Evolutionary conservation across 306 rosid species (phyloP).

Genomic region (Inga oerstediana): DNA sequence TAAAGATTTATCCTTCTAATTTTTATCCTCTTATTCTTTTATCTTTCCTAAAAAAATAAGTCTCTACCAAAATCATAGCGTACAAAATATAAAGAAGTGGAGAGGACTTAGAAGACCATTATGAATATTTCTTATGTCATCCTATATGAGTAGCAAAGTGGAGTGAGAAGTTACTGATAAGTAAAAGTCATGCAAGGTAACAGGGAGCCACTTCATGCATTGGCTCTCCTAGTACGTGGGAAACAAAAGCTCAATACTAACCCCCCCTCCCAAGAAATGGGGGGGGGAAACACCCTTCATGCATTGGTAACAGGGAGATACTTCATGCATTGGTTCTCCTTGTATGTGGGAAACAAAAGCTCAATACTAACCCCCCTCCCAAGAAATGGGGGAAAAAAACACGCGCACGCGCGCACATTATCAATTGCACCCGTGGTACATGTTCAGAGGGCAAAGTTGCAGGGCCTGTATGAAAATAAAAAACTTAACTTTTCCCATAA

Average conservation of each 20-base stretch:
- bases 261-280: background rate
- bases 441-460: background rate
- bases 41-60: too few species aligned
- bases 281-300: background rate
- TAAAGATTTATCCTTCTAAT: too few species aligned
- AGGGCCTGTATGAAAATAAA: background rate
- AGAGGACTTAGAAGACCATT: background rate
- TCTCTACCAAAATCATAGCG: background rate
- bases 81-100: background rate
- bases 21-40: too few species aligned
- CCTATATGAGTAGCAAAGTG: background rate
- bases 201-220: background rate
- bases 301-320: background rate
- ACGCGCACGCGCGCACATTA: too few species aligned
- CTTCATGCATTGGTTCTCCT: background rate
- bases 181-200: background rate
- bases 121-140: background rate
- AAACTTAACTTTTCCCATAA: background rate
- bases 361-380: background rate
- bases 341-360: background rate
- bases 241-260: background rate
- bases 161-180: background rate
- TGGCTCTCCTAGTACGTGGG: background rate
- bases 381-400: fast-evolving
- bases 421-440: background rate